These are phyloP conservation scores for Anacardium occidentale DNA, from an alignment of 345 rosid species.

Conservation along the genomic window DNA sequence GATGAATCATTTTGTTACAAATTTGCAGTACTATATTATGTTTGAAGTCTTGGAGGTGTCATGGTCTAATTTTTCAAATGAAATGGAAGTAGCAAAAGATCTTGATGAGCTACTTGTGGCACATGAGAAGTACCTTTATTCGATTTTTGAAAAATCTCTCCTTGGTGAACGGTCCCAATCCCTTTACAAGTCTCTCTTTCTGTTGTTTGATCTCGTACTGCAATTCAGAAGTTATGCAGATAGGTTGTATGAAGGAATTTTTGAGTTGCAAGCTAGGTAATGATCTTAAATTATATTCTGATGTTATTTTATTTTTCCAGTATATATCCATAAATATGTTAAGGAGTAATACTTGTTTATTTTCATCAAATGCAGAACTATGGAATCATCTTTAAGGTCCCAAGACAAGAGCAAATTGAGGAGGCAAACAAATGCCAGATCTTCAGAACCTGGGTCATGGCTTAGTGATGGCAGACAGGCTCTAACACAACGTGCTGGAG, in stretches of 20 bases:
- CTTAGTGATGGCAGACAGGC: slow-evolving; percentile 81
- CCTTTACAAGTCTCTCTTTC: slow-evolving; percentile 74
- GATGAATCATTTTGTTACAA: slow-evolving; percentile 96
- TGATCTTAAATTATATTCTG: slow-evolving; percentile 1
- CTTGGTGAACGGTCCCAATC: slow-evolving; percentile 85
- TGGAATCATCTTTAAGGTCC: slow-evolving; percentile 51
- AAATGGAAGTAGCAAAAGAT: slow-evolving; percentile 91
- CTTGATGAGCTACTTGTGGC: slow-evolving; percentile 96
- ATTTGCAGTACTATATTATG: slow-evolving; percentile 97
- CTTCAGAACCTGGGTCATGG: slow-evolving; percentile 65
- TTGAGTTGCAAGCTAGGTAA: slow-evolving; percentile 87
- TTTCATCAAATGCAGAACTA: slow-evolving; percentile 42
- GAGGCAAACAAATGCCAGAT: slow-evolving; percentile 33
- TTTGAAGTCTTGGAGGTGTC: slow-evolving; percentile 97
- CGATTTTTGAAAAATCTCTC: slow-evolving; percentile 85
- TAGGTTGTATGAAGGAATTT: slow-evolving; percentile 82
- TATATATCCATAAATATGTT: background rate
- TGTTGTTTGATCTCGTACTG: slow-evolving; percentile 84
- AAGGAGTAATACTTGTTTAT: background rate
- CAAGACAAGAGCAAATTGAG: slow-evolving; percentile 44
- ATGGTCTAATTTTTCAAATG: slow-evolving; percentile 86
- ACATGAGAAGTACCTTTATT: slow-evolving; percentile 85
- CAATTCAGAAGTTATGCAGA: slow-evolving; percentile 86
- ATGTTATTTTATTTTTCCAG: background rate
- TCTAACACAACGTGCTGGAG: slow-evolving; percentile 80